Evolutionary conservation across 768 basidiomycete species (phyloP).

Genomic region (Ramaria sp.): DNA sequence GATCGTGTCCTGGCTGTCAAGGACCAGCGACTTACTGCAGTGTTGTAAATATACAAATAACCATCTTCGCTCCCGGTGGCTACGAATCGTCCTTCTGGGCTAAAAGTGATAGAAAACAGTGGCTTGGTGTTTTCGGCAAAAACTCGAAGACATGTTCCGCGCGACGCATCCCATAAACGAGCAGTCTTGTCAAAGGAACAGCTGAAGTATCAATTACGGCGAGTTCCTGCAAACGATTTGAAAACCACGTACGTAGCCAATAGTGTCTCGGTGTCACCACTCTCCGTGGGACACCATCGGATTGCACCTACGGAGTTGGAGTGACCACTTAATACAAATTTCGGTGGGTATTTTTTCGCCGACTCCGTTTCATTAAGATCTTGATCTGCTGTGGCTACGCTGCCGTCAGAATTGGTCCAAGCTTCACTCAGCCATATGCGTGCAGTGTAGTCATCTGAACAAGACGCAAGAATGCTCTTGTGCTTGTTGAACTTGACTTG

Average conservation of each 20-base stretch:
- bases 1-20: background rate
- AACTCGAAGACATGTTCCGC: constrained; percentile 62
- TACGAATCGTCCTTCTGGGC: constrained; percentile 60
- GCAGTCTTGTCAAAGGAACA: constrained; percentile 75
- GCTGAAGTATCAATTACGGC: constrained; percentile 26
- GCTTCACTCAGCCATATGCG: constrained; percentile 60
- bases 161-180: constrained; percentile 73
- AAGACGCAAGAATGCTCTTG: constrained; percentile 63
- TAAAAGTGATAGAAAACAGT: constrained; percentile 67
- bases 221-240: background rate
- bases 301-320: constrained; percentile 52
- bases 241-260: constrained; percentile 53
- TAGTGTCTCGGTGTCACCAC: constrained; percentile 43
- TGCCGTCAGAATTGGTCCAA: constrained; percentile 7
- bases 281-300: constrained; percentile 53
- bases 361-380: constrained; percentile 20
- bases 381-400: background rate
- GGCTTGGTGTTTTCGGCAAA: constrained; percentile 63
- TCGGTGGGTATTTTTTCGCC: constrained; percentile 28
- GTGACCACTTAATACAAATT: constrained; percentile 49
- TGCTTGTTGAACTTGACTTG: constrained; percentile 60
- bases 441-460: constrained; percentile 73
- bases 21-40: constrained; percentile 36
- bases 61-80: constrained; percentile 78
- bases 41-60: constrained; percentile 59